These are phyloP conservation scores for Linum trigynum DNA, from an alignment of 345 rosid genomes.

Conservation along the genomic window DNA sequence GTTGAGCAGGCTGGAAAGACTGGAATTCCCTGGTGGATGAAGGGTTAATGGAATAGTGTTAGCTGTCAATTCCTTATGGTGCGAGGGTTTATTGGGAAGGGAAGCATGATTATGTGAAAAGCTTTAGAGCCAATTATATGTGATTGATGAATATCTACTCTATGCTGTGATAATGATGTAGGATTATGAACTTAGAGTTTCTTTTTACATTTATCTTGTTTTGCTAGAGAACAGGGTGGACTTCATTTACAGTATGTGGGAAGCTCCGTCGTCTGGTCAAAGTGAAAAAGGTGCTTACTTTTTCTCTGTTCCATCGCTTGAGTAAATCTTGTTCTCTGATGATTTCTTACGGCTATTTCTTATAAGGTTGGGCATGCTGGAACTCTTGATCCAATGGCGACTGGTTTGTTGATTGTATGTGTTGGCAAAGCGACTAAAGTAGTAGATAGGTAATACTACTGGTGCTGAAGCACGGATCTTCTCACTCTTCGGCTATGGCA, in stretches of 20 bases:
- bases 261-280: slow-evolving; percentile 82
- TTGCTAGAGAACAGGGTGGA: slow-evolving; percentile 55
- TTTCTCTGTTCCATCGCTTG: not conserved
- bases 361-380: slow-evolving; percentile 94
- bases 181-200: not conserved
- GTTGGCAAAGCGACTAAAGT: slow-evolving; percentile 87
- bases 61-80: too few species aligned
- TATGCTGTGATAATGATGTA: not conserved
- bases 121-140: too few species aligned
- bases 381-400: slow-evolving; percentile 98
- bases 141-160: not conserved
- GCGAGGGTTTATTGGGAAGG: too few species aligned
- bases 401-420: slow-evolving; percentile 85
- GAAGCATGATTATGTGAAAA: too few species aligned
- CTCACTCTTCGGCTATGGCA: not conserved
- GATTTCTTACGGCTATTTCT: slow-evolving; percentile 4
- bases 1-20: too few species aligned
- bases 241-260: slow-evolving; percentile 95
- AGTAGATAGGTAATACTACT: slow-evolving; percentile 55
- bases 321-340: slow-evolving; percentile 3
- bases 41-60: too few species aligned
- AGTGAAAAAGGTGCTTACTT: slow-evolving; percentile 66
- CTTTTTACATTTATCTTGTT: not conserved
- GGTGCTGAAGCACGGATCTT: slow-evolving; percentile 11
- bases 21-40: too few species aligned